Evolutionary conservation across 371 early-diverging fungal species (phyloP).

Genomic region (Mucor indicus): DNA sequence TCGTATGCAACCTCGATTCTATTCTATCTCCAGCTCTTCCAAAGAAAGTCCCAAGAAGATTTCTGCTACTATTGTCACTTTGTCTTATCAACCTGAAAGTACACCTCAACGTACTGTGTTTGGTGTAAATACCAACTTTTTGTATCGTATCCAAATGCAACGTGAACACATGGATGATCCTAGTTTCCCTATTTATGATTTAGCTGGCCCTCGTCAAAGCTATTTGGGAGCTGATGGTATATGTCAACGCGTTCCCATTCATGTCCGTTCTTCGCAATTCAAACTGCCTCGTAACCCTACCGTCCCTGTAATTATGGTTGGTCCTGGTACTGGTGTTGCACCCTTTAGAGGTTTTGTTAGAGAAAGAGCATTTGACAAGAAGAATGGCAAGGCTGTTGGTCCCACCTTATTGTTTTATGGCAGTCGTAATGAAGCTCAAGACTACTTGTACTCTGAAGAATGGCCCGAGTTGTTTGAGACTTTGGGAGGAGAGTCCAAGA

Average conservation of each 20-base stretch:
- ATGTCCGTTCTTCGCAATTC: conserved; percentile 87
- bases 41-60: conserved; percentile 70
- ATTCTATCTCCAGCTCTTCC: conserved; percentile 92
- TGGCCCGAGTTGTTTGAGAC: conserved; percentile 61
- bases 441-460: conserved; percentile 89
- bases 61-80: conserved; percentile 84
- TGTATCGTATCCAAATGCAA: conserved; percentile 49
- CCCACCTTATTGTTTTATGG: conserved; percentile 91
- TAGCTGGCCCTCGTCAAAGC: conserved; percentile 49
- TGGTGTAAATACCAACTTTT: conserved; percentile 78
- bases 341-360: conserved; percentile 96
- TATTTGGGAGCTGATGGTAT: not conserved
- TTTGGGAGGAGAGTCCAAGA: conserved; percentile 56
- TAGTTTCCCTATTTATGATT: conserved; percentile 34
- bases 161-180: conserved; percentile 15
- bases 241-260: conserved; percentile 63
- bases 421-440: conserved; percentile 78
- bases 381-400: conserved; percentile 66
- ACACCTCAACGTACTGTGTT: conserved; percentile 56
- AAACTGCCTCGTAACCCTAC: conserved; percentile 76
- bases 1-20: conserved; percentile 88
- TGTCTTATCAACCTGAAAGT: conserved; percentile 70
- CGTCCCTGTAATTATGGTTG: conserved; percentile 92
- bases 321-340: conserved; percentile 98
- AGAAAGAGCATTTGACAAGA: conserved; percentile 73